phyloP scores from a whole-genome alignment of 2,329 filamentous ascomycete species.

The Cladophialophora exuberans region DNA sequence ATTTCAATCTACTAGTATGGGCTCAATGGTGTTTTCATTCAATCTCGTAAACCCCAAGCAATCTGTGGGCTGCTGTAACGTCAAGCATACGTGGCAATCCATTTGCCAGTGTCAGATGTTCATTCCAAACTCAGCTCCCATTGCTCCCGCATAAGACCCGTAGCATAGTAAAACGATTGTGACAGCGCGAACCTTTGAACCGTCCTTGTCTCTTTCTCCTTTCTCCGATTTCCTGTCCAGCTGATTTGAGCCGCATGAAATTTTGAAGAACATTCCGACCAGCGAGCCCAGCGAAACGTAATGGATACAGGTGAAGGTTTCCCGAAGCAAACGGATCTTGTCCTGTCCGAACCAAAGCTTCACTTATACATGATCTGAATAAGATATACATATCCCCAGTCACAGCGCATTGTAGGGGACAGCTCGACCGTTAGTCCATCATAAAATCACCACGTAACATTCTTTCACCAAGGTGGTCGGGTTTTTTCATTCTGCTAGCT shows the following conservation, averaged over 20 bases:
- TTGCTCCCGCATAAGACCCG: not conserved
- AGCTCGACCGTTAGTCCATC: slow-evolving; percentile 42
- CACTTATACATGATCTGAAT: slow-evolving; percentile 25
- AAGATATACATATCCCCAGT: slow-evolving; percentile 8
- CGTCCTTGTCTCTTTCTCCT: not conserved
- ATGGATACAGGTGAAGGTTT: slow-evolving; percentile 10
- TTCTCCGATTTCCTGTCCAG: not conserved
- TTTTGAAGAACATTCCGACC: not conserved
- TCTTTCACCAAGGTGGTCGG: slow-evolving; percentile 93
- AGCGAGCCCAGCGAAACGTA: slow-evolving; percentile 8
- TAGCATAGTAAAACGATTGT: slow-evolving; percentile 11
- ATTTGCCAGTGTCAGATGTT: slow-evolving; percentile 1
- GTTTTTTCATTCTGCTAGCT: slow-evolving; percentile 62
- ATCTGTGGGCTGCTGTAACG: slow-evolving; percentile 26
- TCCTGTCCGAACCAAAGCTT: not conserved
- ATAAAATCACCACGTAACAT: slow-evolving; percentile 98
- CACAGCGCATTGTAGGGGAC: not conserved
- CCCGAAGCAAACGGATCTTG: not conserved
- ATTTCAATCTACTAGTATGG: not conserved
- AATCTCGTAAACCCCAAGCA: not conserved
- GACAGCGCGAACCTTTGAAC: not conserved
- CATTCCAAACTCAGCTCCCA: not conserved
- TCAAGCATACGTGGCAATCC: slow-evolving; percentile 25
- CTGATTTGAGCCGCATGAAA: not conserved
- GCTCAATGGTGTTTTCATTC: not conserved